Percentiles rank a stretch among this genome's conserved stretches.
Conservation (phyloP, 208 protist genomes). For the Leptomonas seymouri region DNA sequence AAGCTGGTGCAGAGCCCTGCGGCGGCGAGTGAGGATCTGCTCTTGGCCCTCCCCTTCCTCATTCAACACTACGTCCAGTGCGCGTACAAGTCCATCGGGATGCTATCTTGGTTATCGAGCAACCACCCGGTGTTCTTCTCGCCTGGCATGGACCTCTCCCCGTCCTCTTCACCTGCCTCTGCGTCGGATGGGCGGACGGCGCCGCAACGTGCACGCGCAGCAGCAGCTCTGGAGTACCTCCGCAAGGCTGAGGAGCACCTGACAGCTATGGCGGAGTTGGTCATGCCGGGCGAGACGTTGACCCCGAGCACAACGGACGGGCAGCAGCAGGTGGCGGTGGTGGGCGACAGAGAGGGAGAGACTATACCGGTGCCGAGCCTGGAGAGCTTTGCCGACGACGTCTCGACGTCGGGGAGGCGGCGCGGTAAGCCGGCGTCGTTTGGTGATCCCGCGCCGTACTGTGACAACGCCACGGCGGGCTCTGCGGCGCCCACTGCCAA, state of each 20-base stretch:
- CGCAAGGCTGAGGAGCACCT: conserved; percentile 29
- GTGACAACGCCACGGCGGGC: not conserved
- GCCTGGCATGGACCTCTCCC: conserved; percentile 2
- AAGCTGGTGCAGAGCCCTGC: conserved; percentile 55
- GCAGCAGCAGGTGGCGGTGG: conserved; percentile 14
- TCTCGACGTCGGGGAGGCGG: not conserved
- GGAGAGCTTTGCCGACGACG: conserved; percentile 9
- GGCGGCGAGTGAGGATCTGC: conserved; percentile 46
- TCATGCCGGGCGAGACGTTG: conserved; percentile 13
- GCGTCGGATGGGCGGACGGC: conserved; percentile 6
- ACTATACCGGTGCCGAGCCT: conserved; percentile 1
- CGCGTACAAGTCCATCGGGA: conserved; percentile 50
- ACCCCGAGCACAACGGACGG: conserved; percentile 7
- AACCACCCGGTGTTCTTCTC: conserved; percentile 40
- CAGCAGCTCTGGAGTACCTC: conserved; percentile 30
- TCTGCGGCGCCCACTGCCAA: not conserved
- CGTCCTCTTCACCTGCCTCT: conserved; percentile 7
- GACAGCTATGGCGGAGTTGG: conserved; percentile 21
- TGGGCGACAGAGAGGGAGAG: not conserved
- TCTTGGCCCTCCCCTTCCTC: conserved; percentile 71
- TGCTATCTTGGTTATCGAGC: conserved; percentile 54
- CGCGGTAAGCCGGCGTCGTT: not conserved
- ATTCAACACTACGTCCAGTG: conserved; percentile 65
- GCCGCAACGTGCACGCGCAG: conserved; percentile 20
- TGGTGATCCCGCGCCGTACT: not conserved